These are phyloP conservation scores for Solanum medicagineum DNA, from an alignment of 257 asterid species.

Conservation along the genomic window DNA sequence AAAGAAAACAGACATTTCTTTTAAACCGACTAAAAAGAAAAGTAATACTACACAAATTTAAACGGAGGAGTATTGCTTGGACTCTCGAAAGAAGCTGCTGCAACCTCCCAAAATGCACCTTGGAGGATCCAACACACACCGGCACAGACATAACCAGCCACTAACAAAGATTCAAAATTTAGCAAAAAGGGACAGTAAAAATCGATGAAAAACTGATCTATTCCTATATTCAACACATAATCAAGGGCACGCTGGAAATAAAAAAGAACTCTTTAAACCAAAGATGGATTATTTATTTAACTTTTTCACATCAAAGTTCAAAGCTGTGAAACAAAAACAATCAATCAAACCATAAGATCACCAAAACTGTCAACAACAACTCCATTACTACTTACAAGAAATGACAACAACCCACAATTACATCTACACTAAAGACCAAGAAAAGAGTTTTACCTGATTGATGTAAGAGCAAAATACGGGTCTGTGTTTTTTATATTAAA, in stretches of 20 bases:
- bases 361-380: not conserved
- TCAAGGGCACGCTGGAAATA: not conserved
- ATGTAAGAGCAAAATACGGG: conserved; percentile 4
- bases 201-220: not conserved
- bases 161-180: not conserved
- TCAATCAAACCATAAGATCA: not conserved
- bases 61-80: not conserved
- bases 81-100: no score
- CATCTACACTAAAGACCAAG: not conserved
- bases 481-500: not conserved
- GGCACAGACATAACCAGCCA: not conserved
- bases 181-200: not conserved
- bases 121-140: not conserved
- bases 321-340: not conserved
- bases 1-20: not conserved
- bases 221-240: not conserved
- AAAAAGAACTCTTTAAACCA: not conserved
- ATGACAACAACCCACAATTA: not conserved
- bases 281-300: not conserved
- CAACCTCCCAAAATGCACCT: not conserved
- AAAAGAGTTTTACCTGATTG: conserved; percentile 6
- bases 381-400: not conserved
- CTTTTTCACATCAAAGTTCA: not conserved
- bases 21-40: not conserved
- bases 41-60: not conserved